Base-by-base conservation (phyloP, 441 rosid genomes). In the Theobroma grandiflorum region DNA sequence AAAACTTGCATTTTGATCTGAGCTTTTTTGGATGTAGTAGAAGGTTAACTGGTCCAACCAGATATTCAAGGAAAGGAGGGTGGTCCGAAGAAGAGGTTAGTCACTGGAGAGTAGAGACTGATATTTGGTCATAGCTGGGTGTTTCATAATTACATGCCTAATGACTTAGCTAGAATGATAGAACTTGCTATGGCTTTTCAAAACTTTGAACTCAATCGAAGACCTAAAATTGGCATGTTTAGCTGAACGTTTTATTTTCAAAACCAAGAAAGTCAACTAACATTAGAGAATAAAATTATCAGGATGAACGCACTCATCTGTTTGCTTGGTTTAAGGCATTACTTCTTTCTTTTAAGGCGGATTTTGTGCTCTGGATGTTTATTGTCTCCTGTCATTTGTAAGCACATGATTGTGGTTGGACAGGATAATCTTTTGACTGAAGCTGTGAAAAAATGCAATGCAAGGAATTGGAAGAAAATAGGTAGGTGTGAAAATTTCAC, bases 391-490 rank as follows among this genome's bases (percentile, higher is more conserved):
- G 6, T 45, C 33, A 15, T 76, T 80, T 84, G 50, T 77, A 77
- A 63, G 43, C 22, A 26, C 12, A 1, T 70, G 11, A 70, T 15
- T 35, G 58, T 58, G n/a, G 20, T 45, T 33, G 57, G 31, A 33
- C 71, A 75, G 70, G 78, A 75, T 63, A 75, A 26, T 18, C 71
- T 75, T 47, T 62, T 62, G 59, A 63, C 43, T 26, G 78, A 31
- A 47, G 78, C 71, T 31, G 71, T 90, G 58, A 63, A 62, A 6
- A 86, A 78, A 69, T 83, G 76, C 83, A 73, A 81, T 42, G 88
- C 86, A 43, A 87, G 79, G 82, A 84, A 87, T 49, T 88, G 91
- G 93, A 88, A 76, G 85, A 77, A 65, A 82, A 88, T 88, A 82
- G 90, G 91, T 86, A 37, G 57, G 79, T 20, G 4, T 4, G 37